Evolutionary conservation across 306 rosid genomes (phyloP), one percentile per base, ranked within the genome.

Genomic region (Glycyrrhiza uralensis): DNA sequence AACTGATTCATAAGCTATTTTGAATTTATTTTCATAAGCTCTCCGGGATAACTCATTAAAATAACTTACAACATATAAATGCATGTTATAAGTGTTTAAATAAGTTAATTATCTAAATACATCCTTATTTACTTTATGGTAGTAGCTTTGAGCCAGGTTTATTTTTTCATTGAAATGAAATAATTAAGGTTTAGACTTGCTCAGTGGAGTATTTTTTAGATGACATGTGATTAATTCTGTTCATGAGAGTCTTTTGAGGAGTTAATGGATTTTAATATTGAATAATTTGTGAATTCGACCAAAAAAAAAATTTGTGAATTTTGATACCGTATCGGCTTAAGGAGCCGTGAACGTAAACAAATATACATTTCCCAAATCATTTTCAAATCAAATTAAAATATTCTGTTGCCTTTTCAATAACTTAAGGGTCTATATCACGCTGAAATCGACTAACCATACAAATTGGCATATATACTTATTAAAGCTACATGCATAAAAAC

Each of bases 291-390:
- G n/a, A n/a, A n/a, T n/a, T n/a, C n/a, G n/a, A n/a, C n/a, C n/a
- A n/a, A n/a, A n/a, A n/a, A n/a, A n/a, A n/a, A n/a, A n/a, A n/a
- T 44, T n/a, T 12, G 69, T 46, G 47, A n/a, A 28, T 60, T 77
- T 62, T 49, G 17, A 38, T 51, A 49, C 12, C 23, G 39, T 29
- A 22, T 45, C 65, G 9, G 38, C 54, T 49, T 71, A 42, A 44
- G 54, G 78, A 78, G 78, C 54, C 82, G 78, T 78, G 78, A 71
- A 78, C 68, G 74, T 44, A 71, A 78, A 63, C 74, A 71, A 78
- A 64, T 62, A 63, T 44, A 52, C 68, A 63, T 39, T 63, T 71
- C 62, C 52, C 0, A 42, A 11, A 71, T 71, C 74, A 63, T 71
- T 71, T 71, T 72, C 79, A 72, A 64, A 72, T 72, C 52, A 45